Percentiles rank a stretch among this genome's conserved stretches.
phyloP scores from a whole-genome alignment of 2,329 filamentous ascomycete species.

The Pseudogymnoascus sp. region DNA sequence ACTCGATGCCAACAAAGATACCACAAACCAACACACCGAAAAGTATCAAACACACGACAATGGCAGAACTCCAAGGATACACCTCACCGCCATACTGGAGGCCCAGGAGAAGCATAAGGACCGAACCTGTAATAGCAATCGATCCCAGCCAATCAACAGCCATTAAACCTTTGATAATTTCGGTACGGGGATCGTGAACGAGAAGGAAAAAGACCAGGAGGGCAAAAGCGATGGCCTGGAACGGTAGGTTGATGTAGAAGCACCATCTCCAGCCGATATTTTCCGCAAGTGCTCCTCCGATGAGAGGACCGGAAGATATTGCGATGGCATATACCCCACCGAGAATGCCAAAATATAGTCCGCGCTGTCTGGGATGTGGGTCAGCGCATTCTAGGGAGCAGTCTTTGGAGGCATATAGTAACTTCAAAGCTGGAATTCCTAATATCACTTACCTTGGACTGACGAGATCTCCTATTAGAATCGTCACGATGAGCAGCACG shows the following conservation, averaged over 20 bases:
- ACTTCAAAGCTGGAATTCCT: constrained; percentile 9
- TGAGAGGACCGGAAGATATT: constrained; percentile 50
- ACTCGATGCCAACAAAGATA: constrained; percentile 45
- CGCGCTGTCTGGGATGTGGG: constrained; percentile 35
- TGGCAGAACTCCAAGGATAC: constrained; percentile 57
- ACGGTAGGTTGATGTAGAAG: constrained; percentile 43
- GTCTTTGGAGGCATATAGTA: constrained; percentile 11
- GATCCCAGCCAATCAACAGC: constrained; percentile 11
- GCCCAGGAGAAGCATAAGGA: constrained; percentile 63
- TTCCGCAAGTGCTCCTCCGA: constrained; percentile 56
- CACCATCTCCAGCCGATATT: constrained; percentile 55
- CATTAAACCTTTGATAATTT: constrained; percentile 12
- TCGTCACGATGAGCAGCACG: constrained; percentile 55
- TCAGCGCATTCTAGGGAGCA: constrained; percentile 11
- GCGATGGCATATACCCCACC: constrained; percentile 57
- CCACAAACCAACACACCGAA: constrained; percentile 47
- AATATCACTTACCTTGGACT: not conserved
- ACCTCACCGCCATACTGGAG: constrained; percentile 45
- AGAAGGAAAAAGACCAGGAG: constrained; percentile 55
- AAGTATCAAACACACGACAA: constrained; percentile 67
- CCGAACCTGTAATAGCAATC: constrained; percentile 55
- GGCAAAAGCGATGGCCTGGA: constrained; percentile 48
- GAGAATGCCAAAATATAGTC: constrained; percentile 54
- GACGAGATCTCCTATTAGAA: constrained; percentile 48
- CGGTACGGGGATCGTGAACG: constrained; percentile 40